Evolutionary conservation across 1,284 basidiomycete species (phyloP).

Genomic region (Cutaneotrichosporon curvatum): DNA sequence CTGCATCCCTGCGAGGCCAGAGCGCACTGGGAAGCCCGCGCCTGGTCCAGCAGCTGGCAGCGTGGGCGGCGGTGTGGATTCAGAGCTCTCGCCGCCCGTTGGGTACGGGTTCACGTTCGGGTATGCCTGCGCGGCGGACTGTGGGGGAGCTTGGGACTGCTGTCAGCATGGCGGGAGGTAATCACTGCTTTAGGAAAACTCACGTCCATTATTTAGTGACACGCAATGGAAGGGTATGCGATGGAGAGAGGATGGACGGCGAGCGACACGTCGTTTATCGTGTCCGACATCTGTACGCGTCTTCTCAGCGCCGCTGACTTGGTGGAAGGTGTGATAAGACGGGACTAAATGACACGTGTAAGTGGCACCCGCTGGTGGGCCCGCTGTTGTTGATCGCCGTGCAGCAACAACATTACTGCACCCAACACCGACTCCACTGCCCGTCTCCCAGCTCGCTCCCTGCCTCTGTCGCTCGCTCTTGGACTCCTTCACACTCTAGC

Average conservation of each 20-base stretch:
- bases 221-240: not conserved
- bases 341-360: slow-evolving; percentile 1
- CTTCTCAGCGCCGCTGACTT: not conserved
- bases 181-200: not conserved
- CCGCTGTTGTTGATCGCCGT: not conserved
- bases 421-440: not conserved
- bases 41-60: slow-evolving; percentile 38
- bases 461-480: too few species aligned
- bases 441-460: too few species aligned
- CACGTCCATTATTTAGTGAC: slow-evolving; percentile 7
- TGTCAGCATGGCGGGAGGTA: not conserved
- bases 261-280: not conserved
- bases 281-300: too few species aligned
- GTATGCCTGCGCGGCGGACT: slow-evolving; percentile 8
- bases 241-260: not conserved
- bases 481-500: too few species aligned
- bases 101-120: slow-evolving; percentile 21
- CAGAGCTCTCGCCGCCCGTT: slow-evolving; percentile 3
- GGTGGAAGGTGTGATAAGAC: not conserved
- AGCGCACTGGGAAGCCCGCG: slow-evolving; percentile 43
- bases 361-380: not conserved
- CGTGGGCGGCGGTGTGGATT: slow-evolving; percentile 4
- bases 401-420: not conserved
- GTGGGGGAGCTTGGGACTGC: slow-evolving; percentile 4
- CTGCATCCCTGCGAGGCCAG: slow-evolving; percentile 41